Percentiles rank a stretch among this genome's conserved stretches.
These are phyloP conservation scores for Fistulinella prunicolor DNA, from an alignment of 768 basidiomycete genomes.

Conservation along the genomic window DNA sequence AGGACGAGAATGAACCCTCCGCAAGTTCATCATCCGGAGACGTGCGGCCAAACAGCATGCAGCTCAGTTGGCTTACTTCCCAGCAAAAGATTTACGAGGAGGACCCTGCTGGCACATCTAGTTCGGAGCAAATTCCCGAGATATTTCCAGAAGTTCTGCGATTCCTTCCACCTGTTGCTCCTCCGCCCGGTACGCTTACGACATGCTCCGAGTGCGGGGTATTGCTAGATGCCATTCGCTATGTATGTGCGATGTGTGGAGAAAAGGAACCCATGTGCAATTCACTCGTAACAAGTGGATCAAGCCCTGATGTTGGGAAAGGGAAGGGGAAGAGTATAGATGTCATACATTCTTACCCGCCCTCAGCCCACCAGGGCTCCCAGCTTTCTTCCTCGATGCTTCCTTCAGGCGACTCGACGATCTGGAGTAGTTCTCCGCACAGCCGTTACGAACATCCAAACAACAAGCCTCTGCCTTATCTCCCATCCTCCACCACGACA, in stretches of 20 bases:
- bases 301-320: conserved; percentile 32
- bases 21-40: conserved; percentile 29
- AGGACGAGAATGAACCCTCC: conserved; percentile 31
- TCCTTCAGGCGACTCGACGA: conserved; percentile 19
- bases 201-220: conserved; percentile 81
- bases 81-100: conserved; percentile 41
- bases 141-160: conserved; percentile 54
- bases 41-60: conserved; percentile 62
- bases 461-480: conserved; percentile 46
- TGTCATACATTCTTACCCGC: conserved; percentile 32
- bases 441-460: conserved; percentile 16
- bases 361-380: conserved; percentile 32
- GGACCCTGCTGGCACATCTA: conserved; percentile 4
- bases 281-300: conserved; percentile 10
- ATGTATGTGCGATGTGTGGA: conserved; percentile 87
- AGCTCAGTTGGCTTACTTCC: conserved; percentile 61
- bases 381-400: conserved; percentile 19
- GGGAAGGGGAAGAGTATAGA: conserved; percentile 43
- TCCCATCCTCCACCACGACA: conserved; percentile 31
- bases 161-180: conserved; percentile 43
- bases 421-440: conserved; percentile 12
- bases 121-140: conserved; percentile 29
- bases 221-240: conserved; percentile 76
- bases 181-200: conserved; percentile 63
- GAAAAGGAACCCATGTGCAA: conserved; percentile 54